Conservation (phyloP, 2,329 filamentous ascomycete genomes). For the Penicillium sp. region DNA sequence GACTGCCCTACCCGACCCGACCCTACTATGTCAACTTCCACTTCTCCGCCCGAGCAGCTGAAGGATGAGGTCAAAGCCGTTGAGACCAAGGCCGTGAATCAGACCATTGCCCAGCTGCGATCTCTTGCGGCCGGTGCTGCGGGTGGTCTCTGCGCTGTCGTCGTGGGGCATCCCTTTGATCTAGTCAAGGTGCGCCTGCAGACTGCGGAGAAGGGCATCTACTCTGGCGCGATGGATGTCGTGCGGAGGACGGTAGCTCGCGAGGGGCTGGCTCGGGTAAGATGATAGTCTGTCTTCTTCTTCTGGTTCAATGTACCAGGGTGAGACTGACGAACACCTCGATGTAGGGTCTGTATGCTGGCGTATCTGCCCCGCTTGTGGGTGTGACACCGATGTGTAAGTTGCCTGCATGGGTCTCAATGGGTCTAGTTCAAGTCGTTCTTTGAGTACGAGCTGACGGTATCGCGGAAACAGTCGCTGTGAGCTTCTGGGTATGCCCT, state of each 20-base stretch:
- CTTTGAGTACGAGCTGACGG: conserved; percentile 3
- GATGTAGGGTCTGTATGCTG: conserved; percentile 79
- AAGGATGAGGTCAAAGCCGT: conserved; percentile 29
- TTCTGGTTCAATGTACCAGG: background rate
- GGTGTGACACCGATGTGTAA: conserved; percentile 98
- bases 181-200: conserved; percentile 96
- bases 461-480: conserved; percentile 52
- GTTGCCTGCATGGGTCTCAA: conserved; percentile 40
- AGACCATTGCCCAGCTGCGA: conserved; percentile 64
- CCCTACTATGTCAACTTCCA: conserved; percentile 31
- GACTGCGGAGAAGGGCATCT: conserved; percentile 91
- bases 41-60: conserved; percentile 30
- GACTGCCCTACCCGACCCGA: conserved; percentile 1
- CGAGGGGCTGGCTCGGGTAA: conserved; percentile 68
- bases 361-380: conserved; percentile 88
- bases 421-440: background rate
- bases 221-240: conserved; percentile 85
- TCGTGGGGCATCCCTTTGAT: conserved; percentile 96
- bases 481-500: conserved; percentile 61
- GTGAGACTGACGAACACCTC: conserved; percentile 6
- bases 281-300: conserved; percentile 13
- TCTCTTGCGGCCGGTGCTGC: conserved; percentile 88
- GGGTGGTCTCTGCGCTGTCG: conserved; percentile 86
- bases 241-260: conserved; percentile 82
- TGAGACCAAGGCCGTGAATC: conserved; percentile 35